These are phyloP conservation scores for Colletotrichum tropicicola DNA, from an alignment of 2,329 filamentous ascomycete genomes.

Conservation along the genomic window DNA sequence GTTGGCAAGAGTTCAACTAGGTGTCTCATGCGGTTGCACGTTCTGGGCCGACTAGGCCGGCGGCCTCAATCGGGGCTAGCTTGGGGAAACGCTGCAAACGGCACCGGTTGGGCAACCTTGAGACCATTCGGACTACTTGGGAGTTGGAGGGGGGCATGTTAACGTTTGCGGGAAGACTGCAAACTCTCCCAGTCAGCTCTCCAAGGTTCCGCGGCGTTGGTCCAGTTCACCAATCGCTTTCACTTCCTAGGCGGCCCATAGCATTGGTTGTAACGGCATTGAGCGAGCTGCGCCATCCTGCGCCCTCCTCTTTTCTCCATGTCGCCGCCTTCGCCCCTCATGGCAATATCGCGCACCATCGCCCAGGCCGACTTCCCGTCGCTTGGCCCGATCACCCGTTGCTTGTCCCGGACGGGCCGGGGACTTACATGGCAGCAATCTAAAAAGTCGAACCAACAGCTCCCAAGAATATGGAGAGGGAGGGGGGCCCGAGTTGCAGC, in stretches of 20 bases:
- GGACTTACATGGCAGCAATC: background rate
- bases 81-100: background rate
- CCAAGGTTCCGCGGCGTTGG: constrained; percentile 16
- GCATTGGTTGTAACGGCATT: background rate
- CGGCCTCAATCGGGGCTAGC: background rate
- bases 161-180: background rate
- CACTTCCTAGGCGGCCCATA: background rate
- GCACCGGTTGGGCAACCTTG: background rate
- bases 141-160: too few relatives aligned
- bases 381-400: constrained; percentile 1
- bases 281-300: constrained; percentile 6
- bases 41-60: background rate
- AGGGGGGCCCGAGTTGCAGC: background rate
- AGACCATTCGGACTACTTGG: too few relatives aligned
- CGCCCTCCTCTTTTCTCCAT: background rate
- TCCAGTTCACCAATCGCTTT: constrained; percentile 1
- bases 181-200: constrained; percentile 13
- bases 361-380: constrained; percentile 8
- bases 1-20: too few relatives aligned
- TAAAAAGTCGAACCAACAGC: background rate
- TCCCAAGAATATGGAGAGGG: constrained; percentile 11
- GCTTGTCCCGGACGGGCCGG: constrained; percentile 23
- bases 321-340: background rate
- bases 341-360: background rate
- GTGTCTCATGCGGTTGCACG: background rate